Base-by-base conservation (phyloP, 2,329 filamentous ascomycete species). In the Diaporthe aspalathi region DNA sequence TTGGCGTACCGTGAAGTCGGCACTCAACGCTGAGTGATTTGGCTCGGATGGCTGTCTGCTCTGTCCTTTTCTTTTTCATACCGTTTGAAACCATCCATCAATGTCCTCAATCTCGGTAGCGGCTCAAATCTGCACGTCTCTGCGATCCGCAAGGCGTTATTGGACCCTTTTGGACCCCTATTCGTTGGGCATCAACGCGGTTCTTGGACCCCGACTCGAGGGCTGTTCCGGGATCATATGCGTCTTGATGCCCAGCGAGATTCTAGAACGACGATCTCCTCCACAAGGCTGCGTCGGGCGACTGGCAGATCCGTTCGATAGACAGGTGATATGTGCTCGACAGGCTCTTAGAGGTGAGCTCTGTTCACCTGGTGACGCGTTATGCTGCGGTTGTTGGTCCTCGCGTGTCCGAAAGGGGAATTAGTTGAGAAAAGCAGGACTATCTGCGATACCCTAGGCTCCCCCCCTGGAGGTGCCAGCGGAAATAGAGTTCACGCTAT, bases 151-250 rank as follows among this genome's bases (percentile, higher is more conserved):
- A 35, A 1, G 45, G 60, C 43, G 43, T 65, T 29, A 50, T 65
- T 63, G 52, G 52, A 54, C 66, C 56, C 56, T 22, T 60, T 40
- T 57, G 66, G 52, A 57, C 43, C 67, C 67, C 67, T 60, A 50
- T 47, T 29, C 56, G 71, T 72, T 71, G 71, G 67, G 68, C 67
- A 70, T 53, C 71, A 72, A 72, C 49, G 63, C 45, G 22, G 68
- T 57, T 57, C 66, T 50, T 56, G 24, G 67, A 24, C 45, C 22
- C 35, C 56, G 43, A 60, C 47, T 60, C 53, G 38, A 60, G 53
- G 27, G 45, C 54, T 68, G 40, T 68, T 52, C 29, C 43, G 67
- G 65, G 67, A 50, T 50, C 47, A 49, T 57, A 68, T 68, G 53
- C 67, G 56, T 16, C 67, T 68, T 68, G 53, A 68, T 68, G 67